Evolutionary conservation across 768 basidiomycete species (phyloP).

Genomic region (Trametes villosa): DNA sequence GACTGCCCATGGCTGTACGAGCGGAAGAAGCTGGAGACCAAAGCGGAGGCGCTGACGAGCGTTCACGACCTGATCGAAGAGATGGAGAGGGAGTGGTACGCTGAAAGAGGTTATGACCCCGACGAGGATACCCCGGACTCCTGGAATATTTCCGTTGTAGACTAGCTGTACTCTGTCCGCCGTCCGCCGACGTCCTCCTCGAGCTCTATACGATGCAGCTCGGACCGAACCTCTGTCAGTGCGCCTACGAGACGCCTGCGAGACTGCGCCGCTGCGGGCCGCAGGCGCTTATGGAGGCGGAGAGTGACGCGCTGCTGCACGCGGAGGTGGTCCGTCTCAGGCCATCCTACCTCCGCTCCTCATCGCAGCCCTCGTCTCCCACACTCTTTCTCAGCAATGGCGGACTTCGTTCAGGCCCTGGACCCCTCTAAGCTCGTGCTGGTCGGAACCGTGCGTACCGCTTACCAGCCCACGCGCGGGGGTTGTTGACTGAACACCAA

Average conservation of each 20-base stretch:
- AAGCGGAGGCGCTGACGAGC: slow-evolving; percentile 36
- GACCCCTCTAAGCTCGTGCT: slow-evolving; percentile 75
- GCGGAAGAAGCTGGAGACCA: slow-evolving; percentile 60
- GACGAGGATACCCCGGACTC: slow-evolving; percentile 12
- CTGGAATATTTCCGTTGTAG: slow-evolving; percentile 7
- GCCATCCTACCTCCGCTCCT: slow-evolving; percentile 2
- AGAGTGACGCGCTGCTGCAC: neutral
- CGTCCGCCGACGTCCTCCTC: neutral
- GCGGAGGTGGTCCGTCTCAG: neutral
- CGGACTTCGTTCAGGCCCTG: slow-evolving; percentile 70
- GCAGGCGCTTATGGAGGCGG: neutral
- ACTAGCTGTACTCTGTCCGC: neutral
- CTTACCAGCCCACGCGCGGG: neutral
- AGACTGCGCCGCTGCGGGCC: neutral
- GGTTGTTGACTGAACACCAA: neutral
- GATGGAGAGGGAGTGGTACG: slow-evolving; percentile 33
- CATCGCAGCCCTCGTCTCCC: neutral
- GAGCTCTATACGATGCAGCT: neutral
- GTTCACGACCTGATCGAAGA: slow-evolving; percentile 40
- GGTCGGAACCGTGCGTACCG: slow-evolving; percentile 57
- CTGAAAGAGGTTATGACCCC: slow-evolving; percentile 2
- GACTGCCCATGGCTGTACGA: slow-evolving; percentile 88
- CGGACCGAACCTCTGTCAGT: neutral
- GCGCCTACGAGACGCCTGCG: too few species aligned
- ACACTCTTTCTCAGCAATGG: slow-evolving; percentile 37